These are phyloP conservation scores for Oryza australiensis DNA, from an alignment of 176 grass and related monocot genomes.

Conservation along the genomic window DNA sequence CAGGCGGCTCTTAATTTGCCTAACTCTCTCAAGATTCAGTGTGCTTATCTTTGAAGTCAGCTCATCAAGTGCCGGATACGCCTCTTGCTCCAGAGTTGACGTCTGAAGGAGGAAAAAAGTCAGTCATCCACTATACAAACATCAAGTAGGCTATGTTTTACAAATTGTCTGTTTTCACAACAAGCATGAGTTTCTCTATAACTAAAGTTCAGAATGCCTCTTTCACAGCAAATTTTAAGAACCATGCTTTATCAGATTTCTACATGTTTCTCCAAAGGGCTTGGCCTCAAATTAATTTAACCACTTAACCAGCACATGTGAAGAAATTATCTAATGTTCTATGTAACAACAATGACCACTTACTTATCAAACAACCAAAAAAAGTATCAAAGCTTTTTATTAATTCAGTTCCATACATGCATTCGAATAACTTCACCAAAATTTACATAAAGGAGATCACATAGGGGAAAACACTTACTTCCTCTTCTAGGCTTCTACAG, in stretches of 20 bases:
- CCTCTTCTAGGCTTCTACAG: slow-evolving; percentile 90
- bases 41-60: slow-evolving; percentile 99
- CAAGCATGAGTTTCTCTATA: background rate
- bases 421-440: slow-evolving; percentile 4
- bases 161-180: background rate
- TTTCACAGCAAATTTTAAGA: background rate
- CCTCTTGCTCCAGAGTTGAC: slow-evolving; percentile 83
- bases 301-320: slow-evolving; percentile 5
- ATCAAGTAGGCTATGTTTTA: background rate
- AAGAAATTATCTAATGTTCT: slow-evolving; percentile 7
- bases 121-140: slow-evolving; percentile 16
- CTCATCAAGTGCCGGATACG: slow-evolving; percentile 96
- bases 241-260: background rate
- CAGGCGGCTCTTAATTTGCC: slow-evolving; percentile 96
- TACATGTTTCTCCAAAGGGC: background rate
- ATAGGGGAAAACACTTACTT: slow-evolving; percentile 44
- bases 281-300: background rate
- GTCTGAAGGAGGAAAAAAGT: slow-evolving; percentile 50
- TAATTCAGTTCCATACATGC: background rate
- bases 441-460: slow-evolving; percentile 23
- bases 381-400: slow-evolving; percentile 14
- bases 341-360: background rate
- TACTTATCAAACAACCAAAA: background rate
- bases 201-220: slow-evolving; percentile 2
- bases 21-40: slow-evolving; percentile 87